Evolutionary conservation across 345 rosid species (phyloP), one percentile per base, ranked within the genome.

Genomic region (Noccaea bulbosa): DNA sequence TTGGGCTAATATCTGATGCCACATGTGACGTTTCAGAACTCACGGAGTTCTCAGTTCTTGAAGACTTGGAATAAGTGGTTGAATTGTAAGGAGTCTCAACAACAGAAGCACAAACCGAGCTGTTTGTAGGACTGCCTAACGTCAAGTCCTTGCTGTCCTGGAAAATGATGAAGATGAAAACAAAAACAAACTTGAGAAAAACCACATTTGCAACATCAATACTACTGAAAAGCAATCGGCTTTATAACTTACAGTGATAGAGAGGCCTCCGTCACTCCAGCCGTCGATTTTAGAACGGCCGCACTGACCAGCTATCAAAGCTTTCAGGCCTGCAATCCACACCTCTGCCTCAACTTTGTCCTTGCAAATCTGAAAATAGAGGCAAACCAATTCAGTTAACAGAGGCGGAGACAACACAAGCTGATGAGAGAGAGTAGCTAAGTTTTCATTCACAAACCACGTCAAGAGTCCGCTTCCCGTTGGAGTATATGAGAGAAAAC

Each of bases 201-300:
- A 57, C 22, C 61, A 16, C 15, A 34, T 35, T 20, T 30, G 53
- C 52, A 50, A 5, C 61, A 51, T 41, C 68, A 37, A 56, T 41
- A 50, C 7, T 20, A 48, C 30, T 47, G 60, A 38, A 12, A 38
- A 12, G 59, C 34, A 8, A 27, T 24, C 20, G 2, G 24, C 58
- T 39, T 48, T 38, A 56, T 37, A 32, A 60, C 83, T 83, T 84
- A 93, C 98, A 78, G 87, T 91, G 69, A 88, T 77, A 70, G 81
- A 87, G 76, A 91, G 88, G 73, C 97, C 88, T 45, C 92, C 94
- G 73, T 91, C 92, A 82, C 74, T 82, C 97, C 98, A 81, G 63
- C 97, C 93, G 81, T 93, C 98, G 71, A 93, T 93, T 81, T 91
- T 93, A 41, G 95, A 85, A 45, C 96, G 96, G 37, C 97, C 97